phyloP scores from a whole-genome alignment of 371 early-diverging fungal species.

The Mortierella polycephala region DNA sequence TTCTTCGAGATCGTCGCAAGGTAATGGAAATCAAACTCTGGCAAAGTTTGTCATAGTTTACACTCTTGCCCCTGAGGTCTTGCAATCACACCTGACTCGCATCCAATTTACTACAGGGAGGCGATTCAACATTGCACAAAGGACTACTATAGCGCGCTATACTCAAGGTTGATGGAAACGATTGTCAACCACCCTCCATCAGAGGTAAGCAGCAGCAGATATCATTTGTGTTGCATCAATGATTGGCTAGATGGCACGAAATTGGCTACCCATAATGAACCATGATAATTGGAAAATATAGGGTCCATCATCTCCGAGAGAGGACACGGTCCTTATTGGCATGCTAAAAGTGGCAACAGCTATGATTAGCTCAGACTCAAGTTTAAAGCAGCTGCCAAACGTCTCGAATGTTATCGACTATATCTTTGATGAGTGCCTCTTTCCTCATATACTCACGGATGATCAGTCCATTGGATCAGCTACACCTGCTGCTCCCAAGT shows the following conservation, averaged over 20 bases:
- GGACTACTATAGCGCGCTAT: conserved; percentile 22
- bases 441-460: conserved; percentile 10
- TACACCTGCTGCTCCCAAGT: conserved; percentile 19
- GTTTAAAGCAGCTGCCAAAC: conserved; percentile 20
- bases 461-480: background rate
- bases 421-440: conserved; percentile 50
- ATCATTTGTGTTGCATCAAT: background rate
- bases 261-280: background rate
- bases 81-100: background rate
- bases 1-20: conserved; percentile 53
- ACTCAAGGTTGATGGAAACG: conserved; percentile 38
- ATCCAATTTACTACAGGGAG: conserved; percentile 12
- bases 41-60: background rate
- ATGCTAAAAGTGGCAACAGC: conserved; percentile 55
- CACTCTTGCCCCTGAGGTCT: background rate
- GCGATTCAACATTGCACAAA: conserved; percentile 24
- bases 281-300: conserved; percentile 1
- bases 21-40: conserved; percentile 12
- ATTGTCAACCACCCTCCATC: conserved; percentile 49
- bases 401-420: conserved; percentile 28
- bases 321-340: conserved; percentile 56
- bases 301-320: conserved; percentile 35
- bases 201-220: conserved; percentile 26
- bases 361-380: conserved; percentile 33
- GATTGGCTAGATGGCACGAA: background rate